phyloP scores from a whole-genome alignment of 768 basidiomycete genomes.

The Heimioporus sp. region DNA sequence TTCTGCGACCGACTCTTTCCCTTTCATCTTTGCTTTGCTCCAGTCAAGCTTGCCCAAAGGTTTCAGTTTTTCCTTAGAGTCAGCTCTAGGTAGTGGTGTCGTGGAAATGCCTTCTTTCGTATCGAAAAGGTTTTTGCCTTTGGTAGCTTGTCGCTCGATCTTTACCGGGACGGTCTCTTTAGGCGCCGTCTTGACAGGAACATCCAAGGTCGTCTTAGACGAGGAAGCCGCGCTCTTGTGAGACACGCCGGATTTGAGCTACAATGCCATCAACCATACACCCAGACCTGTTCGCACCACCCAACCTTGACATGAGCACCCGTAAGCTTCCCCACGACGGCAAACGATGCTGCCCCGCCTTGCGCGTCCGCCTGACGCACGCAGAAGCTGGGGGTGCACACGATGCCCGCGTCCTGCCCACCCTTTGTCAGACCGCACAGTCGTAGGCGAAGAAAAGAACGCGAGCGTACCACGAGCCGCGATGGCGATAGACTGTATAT shows the following conservation, averaged over 20 bases:
- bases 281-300: not conserved
- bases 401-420: slow-evolving; percentile 44
- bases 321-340: slow-evolving; percentile 43
- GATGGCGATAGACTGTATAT: slow-evolving; percentile 74
- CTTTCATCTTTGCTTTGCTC: slow-evolving; percentile 55
- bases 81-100: slow-evolving; percentile 17
- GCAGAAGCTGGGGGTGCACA: slow-evolving; percentile 34
- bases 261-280: not conserved
- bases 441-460: not conserved
- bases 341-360: slow-evolving; percentile 10
- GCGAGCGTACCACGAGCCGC: slow-evolving; percentile 42
- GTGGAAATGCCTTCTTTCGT: slow-evolving; percentile 25
- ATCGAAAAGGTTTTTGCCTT: slow-evolving; percentile 26
- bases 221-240: slow-evolving; percentile 31
- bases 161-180: slow-evolving; percentile 12
- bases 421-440: not conserved
- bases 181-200: slow-evolving; percentile 10
- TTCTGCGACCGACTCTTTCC: slow-evolving; percentile 14
- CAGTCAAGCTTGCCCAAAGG: slow-evolving; percentile 57
- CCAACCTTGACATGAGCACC: slow-evolving; percentile 46
- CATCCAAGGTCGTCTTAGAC: slow-evolving; percentile 44
- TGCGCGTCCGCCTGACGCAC: slow-evolving; percentile 34
- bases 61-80: slow-evolving; percentile 30
- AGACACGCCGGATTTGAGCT: slow-evolving; percentile 15
- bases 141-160: slow-evolving; percentile 12